Evolutionary conservation across 2,329 filamentous ascomycete species (phyloP).

Genomic region (Alternaria sp.): DNA sequence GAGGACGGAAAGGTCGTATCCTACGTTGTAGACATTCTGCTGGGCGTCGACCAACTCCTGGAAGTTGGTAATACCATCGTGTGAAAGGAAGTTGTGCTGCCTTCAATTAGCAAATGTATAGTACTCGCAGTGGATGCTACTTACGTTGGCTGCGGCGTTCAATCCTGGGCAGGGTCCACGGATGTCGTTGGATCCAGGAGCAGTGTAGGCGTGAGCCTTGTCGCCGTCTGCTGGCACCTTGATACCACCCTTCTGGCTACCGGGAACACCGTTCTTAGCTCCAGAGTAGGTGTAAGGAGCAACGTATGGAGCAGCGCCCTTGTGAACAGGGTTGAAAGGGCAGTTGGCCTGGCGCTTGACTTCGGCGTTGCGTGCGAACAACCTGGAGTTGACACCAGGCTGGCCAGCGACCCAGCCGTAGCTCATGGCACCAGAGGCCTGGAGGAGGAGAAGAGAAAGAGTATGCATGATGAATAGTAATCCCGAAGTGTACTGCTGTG

Average conservation of each 20-base stretch:
- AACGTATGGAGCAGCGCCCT: slow-evolving; percentile 26
- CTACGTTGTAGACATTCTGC: slow-evolving; percentile 56
- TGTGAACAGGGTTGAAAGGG: slow-evolving; percentile 33
- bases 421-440: slow-evolving; percentile 19
- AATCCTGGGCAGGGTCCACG: slow-evolving; percentile 50
- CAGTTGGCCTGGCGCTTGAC: slow-evolving; percentile 25
- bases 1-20: slow-evolving; percentile 50
- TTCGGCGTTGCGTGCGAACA: slow-evolving; percentile 14
- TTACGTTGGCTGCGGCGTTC: slow-evolving; percentile 51
- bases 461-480: slow-evolving; percentile 16
- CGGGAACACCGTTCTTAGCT: slow-evolving; percentile 52
- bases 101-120: neutral
- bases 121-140: neutral
- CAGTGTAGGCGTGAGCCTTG: slow-evolving; percentile 32
- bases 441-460: slow-evolving; percentile 24
- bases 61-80: slow-evolving; percentile 52
- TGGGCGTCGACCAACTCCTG: slow-evolving; percentile 55
- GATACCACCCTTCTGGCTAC: slow-evolving; percentile 52
- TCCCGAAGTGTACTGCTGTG: neutral
- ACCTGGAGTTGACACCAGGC: slow-evolving; percentile 25
- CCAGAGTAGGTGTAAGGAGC: slow-evolving; percentile 49
- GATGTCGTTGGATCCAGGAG: slow-evolving; percentile 30
- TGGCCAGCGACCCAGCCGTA: slow-evolving; percentile 28
- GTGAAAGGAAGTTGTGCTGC: slow-evolving; percentile 48
- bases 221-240: slow-evolving; percentile 53